These are phyloP conservation scores for Tricholoma sp. DNA, from an alignment of 768 basidiomycete species.

Conservation along the genomic window DNA sequence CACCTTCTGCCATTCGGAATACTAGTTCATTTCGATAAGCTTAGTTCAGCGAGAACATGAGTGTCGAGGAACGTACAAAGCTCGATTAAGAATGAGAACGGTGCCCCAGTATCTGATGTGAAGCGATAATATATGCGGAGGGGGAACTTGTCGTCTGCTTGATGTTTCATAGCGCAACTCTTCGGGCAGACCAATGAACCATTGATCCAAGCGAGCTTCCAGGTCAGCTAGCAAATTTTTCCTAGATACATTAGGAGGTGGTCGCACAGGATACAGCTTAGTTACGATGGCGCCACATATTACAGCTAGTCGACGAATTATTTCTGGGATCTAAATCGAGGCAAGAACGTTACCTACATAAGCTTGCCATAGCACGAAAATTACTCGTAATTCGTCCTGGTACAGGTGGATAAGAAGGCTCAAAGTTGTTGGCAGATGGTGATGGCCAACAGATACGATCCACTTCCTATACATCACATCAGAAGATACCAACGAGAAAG, in stretches of 20 bases:
- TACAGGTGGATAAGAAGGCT: conserved; percentile 41
- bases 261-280: conserved; percentile 65
- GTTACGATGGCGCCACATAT: conserved; percentile 66
- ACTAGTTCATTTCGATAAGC: conserved; percentile 28
- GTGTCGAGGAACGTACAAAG: conserved; percentile 54
- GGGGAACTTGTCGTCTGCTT: conserved; percentile 47
- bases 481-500: conserved; percentile 3
- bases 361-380: conserved; percentile 50
- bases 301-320: conserved; percentile 36
- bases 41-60: background rate
- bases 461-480: conserved; percentile 40
- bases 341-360: conserved; percentile 41
- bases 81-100: conserved; percentile 69
- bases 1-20: conserved; percentile 74
- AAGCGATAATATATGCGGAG: conserved; percentile 62
- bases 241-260: conserved; percentile 38
- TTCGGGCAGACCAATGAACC: conserved; percentile 68
- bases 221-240: conserved; percentile 46
- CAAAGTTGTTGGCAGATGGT: conserved; percentile 29
- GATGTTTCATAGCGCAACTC: conserved; percentile 54
- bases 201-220: conserved; percentile 68
- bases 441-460: conserved; percentile 55
- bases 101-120: conserved; percentile 76
- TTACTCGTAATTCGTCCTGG: conserved; percentile 45
- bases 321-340: background rate